Evolutionary conservation across 371 early-diverging fungal genomes (phyloP).

Genomic region (Mortierella sp.): DNA sequence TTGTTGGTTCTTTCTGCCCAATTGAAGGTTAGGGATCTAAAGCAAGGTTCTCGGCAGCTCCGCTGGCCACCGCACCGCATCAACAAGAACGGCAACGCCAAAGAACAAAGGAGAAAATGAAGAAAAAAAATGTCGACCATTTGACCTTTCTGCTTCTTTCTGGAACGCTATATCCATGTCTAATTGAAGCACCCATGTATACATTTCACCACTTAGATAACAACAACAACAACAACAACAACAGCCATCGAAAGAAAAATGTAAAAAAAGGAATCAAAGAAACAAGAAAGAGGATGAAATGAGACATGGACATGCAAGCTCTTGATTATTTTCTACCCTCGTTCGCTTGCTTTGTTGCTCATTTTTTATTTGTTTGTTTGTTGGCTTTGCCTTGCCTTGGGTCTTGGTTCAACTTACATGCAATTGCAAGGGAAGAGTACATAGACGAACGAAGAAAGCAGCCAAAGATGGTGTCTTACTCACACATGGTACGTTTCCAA

Average conservation of each 20-base stretch:
- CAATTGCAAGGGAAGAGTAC: neutral
- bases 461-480: neutral
- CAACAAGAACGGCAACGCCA: neutral
- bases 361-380: too few species aligned
- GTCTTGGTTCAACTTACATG: neutral
- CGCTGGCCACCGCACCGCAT: neutral
- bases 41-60: neutral
- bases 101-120: neutral
- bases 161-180: neutral
- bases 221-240: too few species aligned
- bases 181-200: too few species aligned
- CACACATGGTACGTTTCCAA: neutral
- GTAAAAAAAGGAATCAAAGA: too few species aligned
- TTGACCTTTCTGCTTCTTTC: too few species aligned
- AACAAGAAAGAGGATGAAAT: too few species aligned
- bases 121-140: neutral
- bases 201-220: too few species aligned
- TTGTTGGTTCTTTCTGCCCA: neutral
- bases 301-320: too few species aligned
- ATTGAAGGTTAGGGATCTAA: neutral
- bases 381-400: too few species aligned
- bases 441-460: neutral
- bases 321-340: too few species aligned
- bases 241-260: too few species aligned
- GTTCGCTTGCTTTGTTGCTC: too few species aligned